These are phyloP conservation scores for Sicyos edulis DNA, from an alignment of 306 rosid species.

Conservation along the genomic window DNA sequence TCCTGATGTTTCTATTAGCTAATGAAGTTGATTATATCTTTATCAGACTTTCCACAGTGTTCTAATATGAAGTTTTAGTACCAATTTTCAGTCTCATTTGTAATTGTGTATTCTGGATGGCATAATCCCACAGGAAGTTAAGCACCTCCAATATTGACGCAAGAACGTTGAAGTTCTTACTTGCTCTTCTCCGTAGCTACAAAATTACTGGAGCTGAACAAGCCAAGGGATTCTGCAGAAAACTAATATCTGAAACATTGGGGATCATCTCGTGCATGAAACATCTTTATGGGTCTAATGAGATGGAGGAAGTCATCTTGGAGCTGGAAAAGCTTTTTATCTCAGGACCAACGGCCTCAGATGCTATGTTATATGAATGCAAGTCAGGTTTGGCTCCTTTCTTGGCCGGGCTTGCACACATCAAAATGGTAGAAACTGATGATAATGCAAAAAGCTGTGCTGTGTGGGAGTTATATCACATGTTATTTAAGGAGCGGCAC, in stretches of 20 bases:
- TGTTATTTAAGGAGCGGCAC: conserved; percentile 73
- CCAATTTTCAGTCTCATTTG: too few relatives aligned
- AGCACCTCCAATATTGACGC: too few relatives aligned
- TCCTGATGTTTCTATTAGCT: too few relatives aligned
- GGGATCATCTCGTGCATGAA: conserved; percentile 50
- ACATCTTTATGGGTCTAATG: conserved; percentile 51
- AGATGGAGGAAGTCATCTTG: conserved; percentile 39
- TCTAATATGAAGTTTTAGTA: too few relatives aligned
- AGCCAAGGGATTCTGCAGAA: conserved; percentile 47
- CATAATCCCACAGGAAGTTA: too few relatives aligned
- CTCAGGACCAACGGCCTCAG: conserved; percentile 47
- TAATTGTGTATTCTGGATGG: too few relatives aligned
- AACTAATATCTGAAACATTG: conserved; percentile 65
- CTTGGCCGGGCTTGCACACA: conserved; percentile 55
- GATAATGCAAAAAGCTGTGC: conserved; percentile 48
- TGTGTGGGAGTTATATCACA: conserved; percentile 56
- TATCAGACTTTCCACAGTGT: too few relatives aligned
- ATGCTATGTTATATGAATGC: conserved; percentile 60
- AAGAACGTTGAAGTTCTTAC: too few relatives aligned
- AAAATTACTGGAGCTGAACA: too few relatives aligned
- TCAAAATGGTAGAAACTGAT: conserved; percentile 51
- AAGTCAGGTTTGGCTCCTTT: conserved; percentile 77
- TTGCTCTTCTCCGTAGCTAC: too few relatives aligned
- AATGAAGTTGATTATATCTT: too few relatives aligned
- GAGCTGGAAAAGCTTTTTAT: conserved; percentile 61